Evolutionary conservation across 306 rosid species (phyloP), one percentile per base, ranked within the genome.

Genomic region (Lupinus albus): DNA sequence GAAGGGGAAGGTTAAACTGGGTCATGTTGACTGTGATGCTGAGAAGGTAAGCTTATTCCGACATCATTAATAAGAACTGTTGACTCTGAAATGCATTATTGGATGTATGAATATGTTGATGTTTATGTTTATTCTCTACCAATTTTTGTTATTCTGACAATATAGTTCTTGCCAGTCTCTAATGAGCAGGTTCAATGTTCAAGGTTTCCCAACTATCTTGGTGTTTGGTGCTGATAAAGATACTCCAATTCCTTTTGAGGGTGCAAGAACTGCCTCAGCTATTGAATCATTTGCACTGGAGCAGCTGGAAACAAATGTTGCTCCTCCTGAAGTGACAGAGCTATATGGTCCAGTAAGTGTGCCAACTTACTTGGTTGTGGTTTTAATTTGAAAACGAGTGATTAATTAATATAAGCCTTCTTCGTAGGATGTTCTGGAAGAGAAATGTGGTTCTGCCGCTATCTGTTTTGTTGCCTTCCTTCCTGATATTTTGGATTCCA

Each of bases 151-250:
- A n/a, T 65, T 86, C 91, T 88, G 66, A 88, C 11, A 13, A 4
- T 25, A 50, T 62, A 45, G 50, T 59, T 64, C 21, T 68, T 86
- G 6, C 46, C 92, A 94, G 99, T 88, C 99, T 70, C 82, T 94
- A 51, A 94, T 88, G 97, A 87, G 96, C 95, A 91, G 91, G 85
- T 94, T 86, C 82, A 88, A 76, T 2, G 97, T 94, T 77, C 88
- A 91, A 88, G 99, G 99, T 66, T 94, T 94, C 71, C 99, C 99
- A 44, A 94, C 99, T 42, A 94, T 94, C 73, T 81, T 94, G 80
- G 82, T 94, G 45, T 94, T 94, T 68, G 97, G 99, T 75, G 88
- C 97, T 62, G 97, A 94, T 83, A 94, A 94, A 74, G 97, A 94
- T 41, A 86, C 75, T 72, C 99, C 97, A 61, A 47, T 83, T 53